These are phyloP conservation scores for Cocos nucifera DNA, from an alignment of 176 grass and related monocot species.

Conservation along the genomic window DNA sequence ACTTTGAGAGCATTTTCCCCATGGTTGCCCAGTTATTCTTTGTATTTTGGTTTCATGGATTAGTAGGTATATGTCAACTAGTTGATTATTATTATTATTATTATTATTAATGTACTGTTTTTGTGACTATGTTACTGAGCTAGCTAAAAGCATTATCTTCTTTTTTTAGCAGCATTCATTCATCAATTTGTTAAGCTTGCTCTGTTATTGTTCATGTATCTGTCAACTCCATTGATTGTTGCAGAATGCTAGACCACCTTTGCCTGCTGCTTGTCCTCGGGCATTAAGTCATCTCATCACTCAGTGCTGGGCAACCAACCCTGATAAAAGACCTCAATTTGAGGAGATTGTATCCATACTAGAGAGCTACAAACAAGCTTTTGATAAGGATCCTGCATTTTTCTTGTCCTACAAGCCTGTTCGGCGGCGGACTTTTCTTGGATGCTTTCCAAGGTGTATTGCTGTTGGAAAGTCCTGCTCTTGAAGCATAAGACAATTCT, in stretches of 20 bases:
- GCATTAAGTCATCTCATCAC: conserved; percentile 89
- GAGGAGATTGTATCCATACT: conserved; percentile 60
- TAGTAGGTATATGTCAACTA: no score
- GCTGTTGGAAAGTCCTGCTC: conserved; percentile 41
- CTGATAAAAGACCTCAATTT: conserved; percentile 67
- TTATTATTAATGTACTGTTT: no score
- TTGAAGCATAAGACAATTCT: conserved; percentile 24
- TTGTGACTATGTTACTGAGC: no score
- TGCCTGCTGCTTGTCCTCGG: conserved; percentile 69
- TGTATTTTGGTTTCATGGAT: no score
- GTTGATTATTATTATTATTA: no score
- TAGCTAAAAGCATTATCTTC: no score
- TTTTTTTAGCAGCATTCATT: not conserved
- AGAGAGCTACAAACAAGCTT: conserved; percentile 65
- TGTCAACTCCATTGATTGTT: not conserved
- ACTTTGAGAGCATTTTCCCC: no score
- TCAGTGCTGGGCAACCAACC: conserved; percentile 83
- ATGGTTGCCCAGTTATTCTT: no score
- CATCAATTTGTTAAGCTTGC: not conserved
- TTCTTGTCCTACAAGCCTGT: conserved; percentile 65
- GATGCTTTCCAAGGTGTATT: conserved; percentile 64
- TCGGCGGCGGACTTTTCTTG: conserved; percentile 38
- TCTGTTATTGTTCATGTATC: not conserved
- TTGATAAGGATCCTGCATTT: conserved; percentile 48
- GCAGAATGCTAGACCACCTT: conserved; percentile 80